These are phyloP conservation scores for Nothopassalora personata DNA, from an alignment of 2,329 filamentous ascomycete species.

Conservation along the genomic window DNA sequence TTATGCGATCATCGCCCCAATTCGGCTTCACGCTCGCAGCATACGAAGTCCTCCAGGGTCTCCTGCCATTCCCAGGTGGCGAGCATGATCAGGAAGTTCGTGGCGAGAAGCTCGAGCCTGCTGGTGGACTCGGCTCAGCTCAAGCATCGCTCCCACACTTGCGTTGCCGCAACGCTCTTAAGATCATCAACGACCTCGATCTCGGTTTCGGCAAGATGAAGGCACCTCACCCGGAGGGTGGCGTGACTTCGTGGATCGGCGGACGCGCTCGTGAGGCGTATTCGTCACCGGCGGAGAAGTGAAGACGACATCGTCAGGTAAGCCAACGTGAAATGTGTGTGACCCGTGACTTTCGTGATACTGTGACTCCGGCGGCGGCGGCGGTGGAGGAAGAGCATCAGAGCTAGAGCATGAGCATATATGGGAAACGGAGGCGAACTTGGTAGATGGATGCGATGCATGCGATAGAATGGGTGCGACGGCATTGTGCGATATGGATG, in stretches of 20 bases:
- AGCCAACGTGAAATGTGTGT: neutral
- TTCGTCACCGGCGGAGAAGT: neutral
- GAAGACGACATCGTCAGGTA: neutral
- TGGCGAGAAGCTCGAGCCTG: slow-evolving; percentile 44
- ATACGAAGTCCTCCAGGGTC: slow-evolving; percentile 82
- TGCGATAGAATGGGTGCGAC: neutral
- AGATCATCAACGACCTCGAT: slow-evolving; percentile 91
- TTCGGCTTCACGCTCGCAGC: slow-evolving; percentile 96
- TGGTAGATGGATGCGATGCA: neutral
- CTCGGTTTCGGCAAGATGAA: slow-evolving; percentile 80
- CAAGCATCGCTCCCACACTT: slow-evolving; percentile 61
- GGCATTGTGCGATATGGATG: neutral
- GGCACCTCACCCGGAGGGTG: slow-evolving; percentile 23
- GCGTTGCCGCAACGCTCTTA: slow-evolving; percentile 81
- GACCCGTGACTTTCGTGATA: slow-evolving; percentile 1
- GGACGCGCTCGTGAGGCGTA: neutral
- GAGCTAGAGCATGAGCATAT: neutral
- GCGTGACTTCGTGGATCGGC: slow-evolving; percentile 12
- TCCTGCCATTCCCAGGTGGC: slow-evolving; percentile 71
- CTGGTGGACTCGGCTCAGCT: slow-evolving; percentile 59
- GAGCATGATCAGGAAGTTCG: slow-evolving; percentile 47
- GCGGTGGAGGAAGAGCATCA: neutral
- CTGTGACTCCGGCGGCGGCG: neutral
- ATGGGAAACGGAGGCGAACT: neutral
- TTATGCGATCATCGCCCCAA: slow-evolving; percentile 89